Conservation (phyloP, 176 grass and related monocot genomes). For the Bonia amplexicaulis region DNA sequence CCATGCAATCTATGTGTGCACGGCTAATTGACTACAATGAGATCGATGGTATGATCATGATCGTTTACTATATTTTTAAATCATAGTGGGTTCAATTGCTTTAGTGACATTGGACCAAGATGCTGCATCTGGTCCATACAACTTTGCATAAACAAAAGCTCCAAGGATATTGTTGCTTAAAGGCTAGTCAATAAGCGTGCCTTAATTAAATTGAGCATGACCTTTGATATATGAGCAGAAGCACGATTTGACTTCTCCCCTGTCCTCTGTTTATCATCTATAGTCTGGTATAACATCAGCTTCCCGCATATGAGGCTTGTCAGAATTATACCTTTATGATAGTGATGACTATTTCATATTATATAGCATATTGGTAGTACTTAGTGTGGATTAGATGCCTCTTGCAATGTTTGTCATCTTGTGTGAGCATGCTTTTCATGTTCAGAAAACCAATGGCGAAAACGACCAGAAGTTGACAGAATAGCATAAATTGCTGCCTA, state of each 20-base stretch:
- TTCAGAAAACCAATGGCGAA: neutral
- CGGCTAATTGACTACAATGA: neutral
- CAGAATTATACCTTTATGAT: neutral
- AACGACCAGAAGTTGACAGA: neutral
- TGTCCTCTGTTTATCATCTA: neutral
- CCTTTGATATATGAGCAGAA: neutral
- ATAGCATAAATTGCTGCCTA: neutral
- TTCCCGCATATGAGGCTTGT: neutral
- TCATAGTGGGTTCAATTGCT: neutral
- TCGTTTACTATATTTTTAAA: neutral
- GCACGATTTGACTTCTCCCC: neutral
- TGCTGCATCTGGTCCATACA: neutral
- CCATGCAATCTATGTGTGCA: neutral
- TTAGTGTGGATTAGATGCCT: neutral
- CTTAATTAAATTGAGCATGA: neutral
- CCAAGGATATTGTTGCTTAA: neutral
- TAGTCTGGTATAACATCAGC: neutral
- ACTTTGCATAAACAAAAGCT: neutral
- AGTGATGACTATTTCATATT: neutral
- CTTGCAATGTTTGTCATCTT: neutral
- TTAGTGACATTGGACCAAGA: neutral
- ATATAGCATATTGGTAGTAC: neutral
- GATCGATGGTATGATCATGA: neutral
- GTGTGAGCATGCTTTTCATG: neutral
- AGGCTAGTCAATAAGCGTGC: neutral